phyloP scores from a whole-genome alignment of 306 rosid genomes.

The Cucurbita ficifolia region DNA sequence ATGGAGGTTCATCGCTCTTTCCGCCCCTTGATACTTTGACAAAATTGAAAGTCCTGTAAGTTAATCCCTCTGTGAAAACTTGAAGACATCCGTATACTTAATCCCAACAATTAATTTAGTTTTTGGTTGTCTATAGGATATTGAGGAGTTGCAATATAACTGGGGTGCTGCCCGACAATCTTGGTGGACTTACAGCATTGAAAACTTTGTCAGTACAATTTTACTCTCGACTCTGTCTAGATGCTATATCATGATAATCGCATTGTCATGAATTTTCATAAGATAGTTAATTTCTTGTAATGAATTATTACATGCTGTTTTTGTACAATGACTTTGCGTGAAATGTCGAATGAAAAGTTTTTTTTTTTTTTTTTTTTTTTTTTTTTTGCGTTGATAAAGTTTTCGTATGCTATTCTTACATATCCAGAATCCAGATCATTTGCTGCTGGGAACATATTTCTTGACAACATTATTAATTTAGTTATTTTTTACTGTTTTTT shows the following conservation, averaged over 20 bases:
- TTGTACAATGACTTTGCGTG: background rate
- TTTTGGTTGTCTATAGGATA: slow-evolving; percentile 27
- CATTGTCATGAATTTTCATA: background rate
- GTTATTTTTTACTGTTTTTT: background rate
- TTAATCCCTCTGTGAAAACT: slow-evolving; percentile 2
- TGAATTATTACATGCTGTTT: background rate
- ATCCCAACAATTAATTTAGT: background rate
- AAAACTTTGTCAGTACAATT: slow-evolving; percentile 30
- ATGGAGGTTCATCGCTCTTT: slow-evolving; percentile 31
- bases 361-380: background rate
- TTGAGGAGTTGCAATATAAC: slow-evolving; percentile 57
- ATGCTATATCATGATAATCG: background rate
- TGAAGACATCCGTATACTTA: background rate
- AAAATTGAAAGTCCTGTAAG: slow-evolving; percentile 30
- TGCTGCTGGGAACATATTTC: background rate
- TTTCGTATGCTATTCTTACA: background rate
- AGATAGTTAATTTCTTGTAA: background rate
- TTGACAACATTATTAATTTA: background rate
- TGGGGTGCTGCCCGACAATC: slow-evolving; percentile 32
- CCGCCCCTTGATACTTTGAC: slow-evolving; percentile 31
- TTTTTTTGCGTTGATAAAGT: background rate
- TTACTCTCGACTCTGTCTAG: background rate
- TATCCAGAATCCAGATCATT: background rate
- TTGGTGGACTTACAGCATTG: slow-evolving; percentile 19
- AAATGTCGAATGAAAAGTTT: background rate